Conservation (phyloP, 495 filamentous ascomycete genomes). For the Pyrenula aspistea region DNA sequence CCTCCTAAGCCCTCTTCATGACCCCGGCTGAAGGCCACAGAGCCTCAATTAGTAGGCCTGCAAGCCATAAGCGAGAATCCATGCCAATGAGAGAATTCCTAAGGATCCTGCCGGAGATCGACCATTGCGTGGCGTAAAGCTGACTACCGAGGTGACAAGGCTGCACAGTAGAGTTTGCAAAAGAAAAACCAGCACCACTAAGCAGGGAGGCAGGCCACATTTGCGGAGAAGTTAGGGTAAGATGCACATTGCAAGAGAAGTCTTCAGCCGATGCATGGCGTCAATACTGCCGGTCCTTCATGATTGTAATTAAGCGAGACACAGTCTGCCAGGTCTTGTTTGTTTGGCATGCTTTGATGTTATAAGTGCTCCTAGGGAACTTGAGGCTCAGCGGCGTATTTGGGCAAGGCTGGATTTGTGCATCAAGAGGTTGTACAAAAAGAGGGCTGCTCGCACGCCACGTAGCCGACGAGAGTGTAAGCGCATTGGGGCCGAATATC, state of each 20-base stretch:
- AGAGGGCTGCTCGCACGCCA: neutral
- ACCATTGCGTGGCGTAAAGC: neutral
- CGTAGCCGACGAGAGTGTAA: neutral
- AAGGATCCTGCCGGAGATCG: neutral
- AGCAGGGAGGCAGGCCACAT: neutral
- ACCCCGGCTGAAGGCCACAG: neutral
- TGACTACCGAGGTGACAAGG: neutral
- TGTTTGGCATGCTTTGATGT: neutral
- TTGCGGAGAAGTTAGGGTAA: neutral
- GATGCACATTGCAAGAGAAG: neutral
- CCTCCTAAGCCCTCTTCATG: neutral
- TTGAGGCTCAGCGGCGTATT: neutral
- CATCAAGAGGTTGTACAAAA: neutral
- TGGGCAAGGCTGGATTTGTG: neutral
- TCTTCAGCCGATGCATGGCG: neutral
- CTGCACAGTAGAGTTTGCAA: neutral
- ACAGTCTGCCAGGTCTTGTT: neutral
- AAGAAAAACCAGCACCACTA: neutral
- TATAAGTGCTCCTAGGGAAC: neutral
- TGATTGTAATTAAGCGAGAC: neutral
- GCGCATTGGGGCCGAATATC: neutral
- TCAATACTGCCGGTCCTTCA: neutral
- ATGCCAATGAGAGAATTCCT: neutral
- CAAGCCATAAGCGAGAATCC: neutral
- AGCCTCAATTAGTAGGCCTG: neutral